Percentiles rank a stretch among this genome's conserved stretches.
Evolutionary conservation across 1,284 basidiomycete genomes (phyloP).

Genomic region (Amanita bisporigera): DNA sequence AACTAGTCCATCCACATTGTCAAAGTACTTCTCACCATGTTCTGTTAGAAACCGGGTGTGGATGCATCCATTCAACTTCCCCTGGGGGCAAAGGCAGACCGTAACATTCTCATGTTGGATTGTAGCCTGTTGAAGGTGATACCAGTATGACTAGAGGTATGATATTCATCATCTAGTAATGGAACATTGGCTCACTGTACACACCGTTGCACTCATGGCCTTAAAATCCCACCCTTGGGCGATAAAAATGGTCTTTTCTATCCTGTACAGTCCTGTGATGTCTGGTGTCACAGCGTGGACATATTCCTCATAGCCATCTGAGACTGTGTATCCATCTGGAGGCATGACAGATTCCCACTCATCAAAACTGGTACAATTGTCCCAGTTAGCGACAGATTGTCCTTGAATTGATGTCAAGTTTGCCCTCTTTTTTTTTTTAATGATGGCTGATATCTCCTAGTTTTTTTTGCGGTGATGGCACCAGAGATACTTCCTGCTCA

Average conservation of each 20-base stretch:
- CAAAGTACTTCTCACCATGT: not conserved
- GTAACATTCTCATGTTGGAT: not conserved
- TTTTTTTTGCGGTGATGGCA: no score
- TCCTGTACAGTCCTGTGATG: not conserved
- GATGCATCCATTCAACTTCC: not conserved
- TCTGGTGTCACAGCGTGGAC: not conserved
- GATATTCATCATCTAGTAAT: not conserved
- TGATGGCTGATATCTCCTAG: no score
- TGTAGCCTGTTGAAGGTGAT: not conserved
- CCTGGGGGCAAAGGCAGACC: not conserved
- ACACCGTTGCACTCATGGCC: not conserved
- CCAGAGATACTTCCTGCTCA: no score
- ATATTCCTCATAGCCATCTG: not conserved
- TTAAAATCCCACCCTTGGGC: not conserved
- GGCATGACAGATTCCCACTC: not conserved
- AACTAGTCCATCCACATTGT: not conserved
- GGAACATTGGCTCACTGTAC: not conserved
- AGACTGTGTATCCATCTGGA: not conserved
- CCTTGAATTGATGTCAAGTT: no score
- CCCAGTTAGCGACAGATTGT: not conserved
- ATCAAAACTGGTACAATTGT: not conserved
- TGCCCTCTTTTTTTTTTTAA: no score
- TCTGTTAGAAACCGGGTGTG: not conserved
- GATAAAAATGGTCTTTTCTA: not conserved
- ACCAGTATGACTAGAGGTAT: not conserved